Evolutionary conservation across 2,329 filamentous ascomycete species (phyloP).

Genomic region (Didymella pinodella): DNA sequence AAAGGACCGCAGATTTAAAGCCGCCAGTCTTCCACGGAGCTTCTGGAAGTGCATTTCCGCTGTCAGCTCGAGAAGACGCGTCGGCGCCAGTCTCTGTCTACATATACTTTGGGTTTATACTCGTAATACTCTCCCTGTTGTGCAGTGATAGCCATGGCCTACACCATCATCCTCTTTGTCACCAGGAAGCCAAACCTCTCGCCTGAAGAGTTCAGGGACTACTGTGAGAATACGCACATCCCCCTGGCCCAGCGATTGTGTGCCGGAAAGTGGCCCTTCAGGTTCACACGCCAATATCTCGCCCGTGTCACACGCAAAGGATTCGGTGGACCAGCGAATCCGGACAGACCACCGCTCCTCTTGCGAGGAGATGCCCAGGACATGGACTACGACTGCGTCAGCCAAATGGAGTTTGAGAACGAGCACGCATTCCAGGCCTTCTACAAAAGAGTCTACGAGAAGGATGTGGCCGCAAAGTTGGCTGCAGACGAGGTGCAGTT

Average conservation of each 20-base stretch:
- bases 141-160: slow-evolving; percentile 29
- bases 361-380: slow-evolving; percentile 34
- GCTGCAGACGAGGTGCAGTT: slow-evolving; percentile 39
- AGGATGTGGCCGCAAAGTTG: slow-evolving; percentile 31
- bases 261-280: slow-evolving; percentile 28
- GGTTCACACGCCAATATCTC: slow-evolving; percentile 38
- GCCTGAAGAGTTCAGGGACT: slow-evolving; percentile 37
- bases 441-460: slow-evolving; percentile 36
- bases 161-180: slow-evolving; percentile 37
- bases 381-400: slow-evolving; percentile 40
- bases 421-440: slow-evolving; percentile 38
- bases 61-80: slow-evolving; percentile 12
- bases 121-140: not conserved
- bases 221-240: slow-evolving; percentile 41
- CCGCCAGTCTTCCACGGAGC: slow-evolving; percentile 16
- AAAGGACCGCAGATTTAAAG: slow-evolving; percentile 21
- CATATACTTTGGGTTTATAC: not conserved
- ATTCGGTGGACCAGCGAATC: slow-evolving; percentile 38
- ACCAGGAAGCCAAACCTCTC: slow-evolving; percentile 34
- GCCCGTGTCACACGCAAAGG: slow-evolving; percentile 37
- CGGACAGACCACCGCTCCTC: slow-evolving; percentile 32
- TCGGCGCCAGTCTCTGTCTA: not conserved
- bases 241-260: slow-evolving; percentile 35
- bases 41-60: slow-evolving; percentile 23
- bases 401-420: slow-evolving; percentile 35